Evolutionary conservation across 2,329 filamentous ascomycete species (phyloP).

Genomic region (Clarireedia paspali): DNA sequence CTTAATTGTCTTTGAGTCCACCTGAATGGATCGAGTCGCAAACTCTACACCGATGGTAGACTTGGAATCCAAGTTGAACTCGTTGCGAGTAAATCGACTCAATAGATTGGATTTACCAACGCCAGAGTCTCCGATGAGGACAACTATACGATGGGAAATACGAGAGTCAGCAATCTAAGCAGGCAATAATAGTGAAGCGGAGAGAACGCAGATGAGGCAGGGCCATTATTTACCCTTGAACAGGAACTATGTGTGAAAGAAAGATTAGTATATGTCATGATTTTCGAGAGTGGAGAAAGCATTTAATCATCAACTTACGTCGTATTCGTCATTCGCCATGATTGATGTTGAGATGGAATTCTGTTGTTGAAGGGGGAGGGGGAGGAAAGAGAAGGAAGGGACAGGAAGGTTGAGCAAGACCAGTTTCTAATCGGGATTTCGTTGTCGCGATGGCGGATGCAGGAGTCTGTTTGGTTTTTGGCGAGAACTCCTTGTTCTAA

Average conservation of each 20-base stretch:
- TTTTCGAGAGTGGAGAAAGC: background rate
- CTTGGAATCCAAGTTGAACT: conserved; percentile 99
- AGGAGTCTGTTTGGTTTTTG: background rate
- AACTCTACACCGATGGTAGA: conserved; percentile 99
- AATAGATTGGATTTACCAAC: conserved; percentile 99
- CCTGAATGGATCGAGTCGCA: conserved; percentile 95
- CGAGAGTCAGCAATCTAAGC: conserved; percentile 26
- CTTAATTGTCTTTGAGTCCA: conserved; percentile 99
- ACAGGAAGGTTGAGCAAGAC: background rate
- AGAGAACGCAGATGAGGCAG: conserved; percentile 19
- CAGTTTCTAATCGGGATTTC: background rate
- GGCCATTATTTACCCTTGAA: conserved; percentile 73
- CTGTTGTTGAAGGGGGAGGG: conserved; percentile 12
- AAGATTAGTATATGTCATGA: conserved; percentile 26
- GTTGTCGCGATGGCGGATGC: conserved; percentile 15
- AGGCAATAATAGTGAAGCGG: conserved; percentile 21
- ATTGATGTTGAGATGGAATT: conserved; percentile 33
- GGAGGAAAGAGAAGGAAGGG: background rate
- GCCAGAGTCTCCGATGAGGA: conserved; percentile 97
- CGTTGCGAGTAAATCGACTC: conserved; percentile 98
- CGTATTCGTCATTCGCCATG: conserved; percentile 99
- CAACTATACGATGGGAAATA: conserved; percentile 52
- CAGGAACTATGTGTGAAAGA: conserved; percentile 69
- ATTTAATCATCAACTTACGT: conserved; percentile 57
- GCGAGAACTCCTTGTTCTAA: background rate